These are phyloP conservation scores for Euphorbia lathyris DNA, from an alignment of 345 rosid species.

Conservation along the genomic window DNA sequence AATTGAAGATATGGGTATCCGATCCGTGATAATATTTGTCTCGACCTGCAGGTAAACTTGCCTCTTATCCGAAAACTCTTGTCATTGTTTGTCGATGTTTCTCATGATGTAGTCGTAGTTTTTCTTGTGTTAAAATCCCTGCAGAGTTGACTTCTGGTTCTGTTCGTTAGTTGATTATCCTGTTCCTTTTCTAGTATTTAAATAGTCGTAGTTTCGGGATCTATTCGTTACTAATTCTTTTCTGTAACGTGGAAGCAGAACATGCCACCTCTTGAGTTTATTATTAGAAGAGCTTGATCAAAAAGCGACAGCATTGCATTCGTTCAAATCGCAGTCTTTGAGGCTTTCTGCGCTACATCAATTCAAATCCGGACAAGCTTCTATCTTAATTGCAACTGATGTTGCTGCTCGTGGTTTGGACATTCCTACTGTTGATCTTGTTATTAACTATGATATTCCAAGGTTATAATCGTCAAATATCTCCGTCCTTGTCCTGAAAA, in stretches of 20 bases:
- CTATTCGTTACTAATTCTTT: neutral
- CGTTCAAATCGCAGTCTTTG: constrained; percentile 70
- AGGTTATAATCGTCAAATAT: constrained; percentile 40
- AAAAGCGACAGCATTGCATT: constrained; percentile 70
- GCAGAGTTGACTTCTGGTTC: neutral
- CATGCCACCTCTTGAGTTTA: constrained; percentile 70
- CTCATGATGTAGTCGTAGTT: neutral
- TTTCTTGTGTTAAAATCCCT: neutral
- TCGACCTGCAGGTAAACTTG: constrained; percentile 83
- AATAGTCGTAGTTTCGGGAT: neutral
- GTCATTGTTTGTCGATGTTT: neutral
- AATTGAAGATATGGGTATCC: constrained; percentile 79
- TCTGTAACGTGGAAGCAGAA: constrained; percentile 39
- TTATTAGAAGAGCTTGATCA: constrained; percentile 84
- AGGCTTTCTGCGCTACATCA: constrained; percentile 76
- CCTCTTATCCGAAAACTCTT: neutral
- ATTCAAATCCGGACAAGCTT: constrained; percentile 80
- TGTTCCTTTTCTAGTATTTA: neutral
- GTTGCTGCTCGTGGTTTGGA: constrained; percentile 97
- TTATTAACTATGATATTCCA: constrained; percentile 88
- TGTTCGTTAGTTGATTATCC: too few relatives aligned
- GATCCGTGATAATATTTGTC: constrained; percentile 87
- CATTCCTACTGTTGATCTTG: constrained; percentile 96
- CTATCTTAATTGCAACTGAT: constrained; percentile 83
- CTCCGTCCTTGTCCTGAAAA: neutral